Evolutionary conservation across 163 green algal genomes (phyloP).

Genomic region (Prototheca cutis): DNA sequence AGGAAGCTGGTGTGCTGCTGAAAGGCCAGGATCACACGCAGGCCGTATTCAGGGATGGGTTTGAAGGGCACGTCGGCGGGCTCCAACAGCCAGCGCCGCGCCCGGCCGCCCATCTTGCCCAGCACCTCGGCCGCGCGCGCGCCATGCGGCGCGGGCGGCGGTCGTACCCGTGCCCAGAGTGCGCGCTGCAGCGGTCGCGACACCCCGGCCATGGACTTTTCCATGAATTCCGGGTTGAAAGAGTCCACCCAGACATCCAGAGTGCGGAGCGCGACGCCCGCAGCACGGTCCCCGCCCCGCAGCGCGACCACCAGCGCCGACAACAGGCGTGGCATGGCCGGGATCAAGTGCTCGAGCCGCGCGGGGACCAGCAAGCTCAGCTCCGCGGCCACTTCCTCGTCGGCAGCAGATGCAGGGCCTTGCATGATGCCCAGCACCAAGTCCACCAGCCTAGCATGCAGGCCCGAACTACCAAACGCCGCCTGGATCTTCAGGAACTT

Average conservation of each 20-base stretch:
- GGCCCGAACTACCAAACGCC: conserved; percentile 21
- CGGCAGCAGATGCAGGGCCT: not conserved
- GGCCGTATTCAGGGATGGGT: conserved; percentile 85
- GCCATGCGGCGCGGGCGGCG: conserved; percentile 52
- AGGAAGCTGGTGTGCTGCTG: conserved; percentile 83
- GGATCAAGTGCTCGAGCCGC: conserved; percentile 62
- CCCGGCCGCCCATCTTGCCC: conserved; percentile 89
- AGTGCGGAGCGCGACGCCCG: conserved; percentile 48
- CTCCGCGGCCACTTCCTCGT: conserved; percentile 47
- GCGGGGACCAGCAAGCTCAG: conserved; percentile 75
- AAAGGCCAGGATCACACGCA: conserved; percentile 92
- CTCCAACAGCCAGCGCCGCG: conserved; percentile 73
- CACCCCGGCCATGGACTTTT: conserved; percentile 68
- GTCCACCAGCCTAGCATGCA: conserved; percentile 25
- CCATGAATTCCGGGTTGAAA: conserved; percentile 95
- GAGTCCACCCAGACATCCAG: conserved; percentile 92
- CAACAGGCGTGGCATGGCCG: conserved; percentile 73
- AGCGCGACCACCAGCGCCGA: conserved; percentile 66
- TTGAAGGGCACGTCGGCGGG: conserved; percentile 52
- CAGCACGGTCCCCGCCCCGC: conserved; percentile 40
- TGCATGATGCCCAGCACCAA: conserved; percentile 14
- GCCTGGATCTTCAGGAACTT: conserved; percentile 43
- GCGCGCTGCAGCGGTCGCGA: conserved; percentile 53
- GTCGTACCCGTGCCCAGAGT: conserved; percentile 62
- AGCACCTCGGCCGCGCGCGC: conserved; percentile 72